Evolutionary conservation across 1,284 basidiomycete genomes (phyloP), one percentile per base, ranked within the genome.

Genomic region (Ganoderma boninense): DNA sequence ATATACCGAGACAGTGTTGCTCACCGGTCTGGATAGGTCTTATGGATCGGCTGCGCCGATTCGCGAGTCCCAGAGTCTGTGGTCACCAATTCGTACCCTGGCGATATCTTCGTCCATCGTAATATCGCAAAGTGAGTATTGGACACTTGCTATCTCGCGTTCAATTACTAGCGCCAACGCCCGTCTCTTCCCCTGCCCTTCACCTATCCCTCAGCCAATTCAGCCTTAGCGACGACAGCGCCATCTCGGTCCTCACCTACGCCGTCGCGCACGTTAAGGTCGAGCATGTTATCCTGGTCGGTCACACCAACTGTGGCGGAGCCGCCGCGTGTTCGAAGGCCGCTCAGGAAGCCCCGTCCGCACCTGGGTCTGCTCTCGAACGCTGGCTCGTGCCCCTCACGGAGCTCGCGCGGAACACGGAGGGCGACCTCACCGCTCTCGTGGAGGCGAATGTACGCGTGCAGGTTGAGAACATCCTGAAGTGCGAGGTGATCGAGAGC

Each of bases 231-330:
- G 97, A 99, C 81, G 89, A 91, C 76, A 96, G 90, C 74, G 91
- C 91, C 1, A 85, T 90, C 63, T 89, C 95, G 1, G 94, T 96
- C 1, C 87, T 99, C 71, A 86, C 90, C 10, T 98, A 94, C 80
- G 97, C 95, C 10, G 86, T 98, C 52, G 87, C 89, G 73, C 84
- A 88, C 74, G 85, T 98, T 69, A 92, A 93, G 68, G 92, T 97
- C 56, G 87, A 94, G 81, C 94, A 98, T 83, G 89, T 97, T 72
- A 85, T 95, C 69, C 84, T 97, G 72, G 93, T 92, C 29, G 95
- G 95, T 52, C 95, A 96, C 81, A 92, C 91, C 8, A 84, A 89
- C 73, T 97, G 95, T 78, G 95, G 94, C 69, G 95, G 95, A 71
- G 91, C 90, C 32, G 84, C 85, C 0, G 93, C 93, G 0, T 92